A percentile compares a stretch with the other conserved stretches of the same genome.
These are phyloP conservation scores for Bertia moriformis DNA, from an alignment of 2,329 filamentous ascomycete species.

Conservation along the genomic window DNA sequence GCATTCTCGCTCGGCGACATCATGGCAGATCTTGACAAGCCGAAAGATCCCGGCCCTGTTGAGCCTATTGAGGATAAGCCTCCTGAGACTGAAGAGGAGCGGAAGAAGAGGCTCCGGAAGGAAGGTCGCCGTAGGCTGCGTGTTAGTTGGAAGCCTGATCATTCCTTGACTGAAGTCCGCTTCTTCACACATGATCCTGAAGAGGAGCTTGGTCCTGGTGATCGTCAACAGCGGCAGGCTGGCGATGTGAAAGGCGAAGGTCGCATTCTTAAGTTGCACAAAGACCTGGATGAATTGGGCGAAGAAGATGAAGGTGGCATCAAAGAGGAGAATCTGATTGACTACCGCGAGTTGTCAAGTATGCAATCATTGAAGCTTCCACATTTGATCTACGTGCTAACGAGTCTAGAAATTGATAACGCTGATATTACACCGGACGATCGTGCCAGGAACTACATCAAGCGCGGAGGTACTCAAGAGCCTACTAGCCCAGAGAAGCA, in stretches of 20 bases:
- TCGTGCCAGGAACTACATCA: slow-evolving; percentile 19
- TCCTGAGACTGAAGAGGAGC: slow-evolving; percentile 44
- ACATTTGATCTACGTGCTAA: slow-evolving; percentile 1
- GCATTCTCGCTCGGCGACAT: slow-evolving; percentile 30
- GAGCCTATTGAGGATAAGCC: slow-evolving; percentile 35
- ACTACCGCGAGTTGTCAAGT: slow-evolving; percentile 17
- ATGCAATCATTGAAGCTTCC: neutral
- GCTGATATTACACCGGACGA: slow-evolving; percentile 16
- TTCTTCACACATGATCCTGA: slow-evolving; percentile 49
- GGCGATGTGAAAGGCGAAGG: slow-evolving; percentile 43
- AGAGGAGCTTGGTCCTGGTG: slow-evolving; percentile 42
- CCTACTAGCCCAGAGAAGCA: slow-evolving; percentile 22
- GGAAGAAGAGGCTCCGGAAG: slow-evolving; percentile 40
- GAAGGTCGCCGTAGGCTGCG: slow-evolving; percentile 44
- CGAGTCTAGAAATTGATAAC: slow-evolving; percentile 7
- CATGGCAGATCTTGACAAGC: slow-evolving; percentile 34
- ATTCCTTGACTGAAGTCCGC: slow-evolving; percentile 36
- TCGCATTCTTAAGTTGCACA: slow-evolving; percentile 29
- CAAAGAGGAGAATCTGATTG: slow-evolving; percentile 21
- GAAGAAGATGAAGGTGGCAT: slow-evolving; percentile 33
- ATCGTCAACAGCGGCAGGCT: slow-evolving; percentile 40
- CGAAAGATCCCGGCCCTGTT: slow-evolving; percentile 32
- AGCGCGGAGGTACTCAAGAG: slow-evolving; percentile 21
- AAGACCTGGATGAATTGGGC: slow-evolving; percentile 40
- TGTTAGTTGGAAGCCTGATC: slow-evolving; percentile 44